Evolutionary conservation across 257 asterid genomes (phyloP).

Genomic region (Lycium barbarum): DNA sequence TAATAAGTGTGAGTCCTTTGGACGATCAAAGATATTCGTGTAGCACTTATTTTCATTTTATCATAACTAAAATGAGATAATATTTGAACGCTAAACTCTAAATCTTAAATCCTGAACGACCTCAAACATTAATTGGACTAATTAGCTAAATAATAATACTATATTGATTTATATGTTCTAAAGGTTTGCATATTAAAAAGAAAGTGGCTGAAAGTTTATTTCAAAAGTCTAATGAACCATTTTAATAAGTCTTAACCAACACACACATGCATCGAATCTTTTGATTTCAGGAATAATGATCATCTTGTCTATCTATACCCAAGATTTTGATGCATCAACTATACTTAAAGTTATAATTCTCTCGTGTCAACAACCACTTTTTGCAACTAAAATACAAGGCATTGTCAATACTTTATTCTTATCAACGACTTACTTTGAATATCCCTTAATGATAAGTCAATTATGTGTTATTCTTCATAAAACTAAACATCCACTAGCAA

Average conservation of each 20-base stretch:
- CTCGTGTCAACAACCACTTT: background rate
- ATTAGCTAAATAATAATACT: background rate
- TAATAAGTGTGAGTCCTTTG: background rate
- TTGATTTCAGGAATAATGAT: constrained; percentile 14
- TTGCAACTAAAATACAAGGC: background rate
- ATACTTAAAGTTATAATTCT: background rate
- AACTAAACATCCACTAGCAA: constrained; percentile 2
- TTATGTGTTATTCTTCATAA: background rate
- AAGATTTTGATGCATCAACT: constrained; percentile 11
- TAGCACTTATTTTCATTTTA: background rate
- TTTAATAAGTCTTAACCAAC: background rate
- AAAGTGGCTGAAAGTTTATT: background rate
- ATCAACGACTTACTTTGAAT: background rate
- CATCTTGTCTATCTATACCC: constrained; percentile 5
- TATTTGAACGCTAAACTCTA: rapidly evolving
- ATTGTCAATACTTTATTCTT: background rate
- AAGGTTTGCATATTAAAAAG: background rate
- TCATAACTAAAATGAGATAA: background rate
- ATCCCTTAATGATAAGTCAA: background rate
- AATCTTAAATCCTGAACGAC: background rate
- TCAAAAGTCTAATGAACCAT: background rate
- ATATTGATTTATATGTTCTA: background rate
- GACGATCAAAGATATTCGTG: background rate
- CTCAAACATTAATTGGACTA: background rate
- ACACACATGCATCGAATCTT: constrained; percentile 12